These are phyloP conservation scores for Mycena maculata DNA, from an alignment of 768 basidiomycete genomes.

Conservation along the genomic window DNA sequence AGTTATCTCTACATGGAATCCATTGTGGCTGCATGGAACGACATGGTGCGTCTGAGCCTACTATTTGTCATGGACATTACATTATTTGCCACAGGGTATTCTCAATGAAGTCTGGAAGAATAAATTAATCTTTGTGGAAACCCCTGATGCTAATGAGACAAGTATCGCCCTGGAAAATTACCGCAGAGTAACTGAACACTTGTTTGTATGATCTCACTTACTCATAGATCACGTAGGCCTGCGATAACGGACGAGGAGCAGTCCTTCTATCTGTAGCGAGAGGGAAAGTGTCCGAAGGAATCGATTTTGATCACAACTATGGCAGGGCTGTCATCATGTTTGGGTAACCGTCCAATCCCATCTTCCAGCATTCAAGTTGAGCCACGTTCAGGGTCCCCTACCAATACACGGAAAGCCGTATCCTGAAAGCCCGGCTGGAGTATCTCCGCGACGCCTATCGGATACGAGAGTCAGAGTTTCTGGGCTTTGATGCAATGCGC, in stretches of 20 bases:
- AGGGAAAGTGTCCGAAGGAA: slow-evolving; percentile 99
- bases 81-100: slow-evolving; percentile 75
- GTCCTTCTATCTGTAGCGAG: slow-evolving; percentile 96
- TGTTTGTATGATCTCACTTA: not conserved
- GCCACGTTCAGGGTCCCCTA: slow-evolving; percentile 81
- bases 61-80: slow-evolving; percentile 2
- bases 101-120: slow-evolving; percentile 99
- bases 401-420: slow-evolving; percentile 98
- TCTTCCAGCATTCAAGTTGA: slow-evolving; percentile 27
- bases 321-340: slow-evolving; percentile 99
- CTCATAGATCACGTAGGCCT: slow-evolving; percentile 69
- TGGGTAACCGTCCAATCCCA: slow-evolving; percentile 65
- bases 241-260: slow-evolving; percentile 97
- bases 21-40: slow-evolving; percentile 99
- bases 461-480: slow-evolving; percentile 97
- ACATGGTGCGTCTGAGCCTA: slow-evolving; percentile 81
- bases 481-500: slow-evolving; percentile 99
- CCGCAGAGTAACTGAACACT: slow-evolving; percentile 70
- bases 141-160: slow-evolving; percentile 98
- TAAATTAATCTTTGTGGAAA: slow-evolving; percentile 99
- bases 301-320: slow-evolving; percentile 99
- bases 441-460: slow-evolving; percentile 98
- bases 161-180: slow-evolving; percentile 98
- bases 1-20: slow-evolving; percentile 99
- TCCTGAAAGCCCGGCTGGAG: slow-evolving; percentile 95